Evolutionary conservation across 495 filamentous ascomycete genomes (phyloP).

Genomic region (Aspergillus steynii): DNA sequence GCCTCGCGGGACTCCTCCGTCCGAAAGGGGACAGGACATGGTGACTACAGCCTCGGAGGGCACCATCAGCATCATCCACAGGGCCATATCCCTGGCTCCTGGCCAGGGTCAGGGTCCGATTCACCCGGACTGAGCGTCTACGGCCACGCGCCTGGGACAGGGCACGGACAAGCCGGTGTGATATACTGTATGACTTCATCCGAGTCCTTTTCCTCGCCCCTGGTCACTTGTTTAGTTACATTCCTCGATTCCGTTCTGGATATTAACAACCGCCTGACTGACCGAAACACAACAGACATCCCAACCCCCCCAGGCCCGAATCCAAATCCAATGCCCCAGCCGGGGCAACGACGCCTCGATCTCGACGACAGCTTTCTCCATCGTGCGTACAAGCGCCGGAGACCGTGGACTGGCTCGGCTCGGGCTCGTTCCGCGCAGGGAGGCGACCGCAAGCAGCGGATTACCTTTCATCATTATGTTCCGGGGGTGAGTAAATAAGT

Average conservation of each 20-base stretch:
- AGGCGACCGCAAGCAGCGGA: neutral
- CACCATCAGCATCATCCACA: neutral
- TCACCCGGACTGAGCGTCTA: too few species aligned
- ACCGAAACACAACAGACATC: neutral
- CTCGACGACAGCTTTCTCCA: conserved; percentile 18
- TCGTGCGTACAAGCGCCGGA: conserved; percentile 11
- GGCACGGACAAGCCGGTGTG: neutral
- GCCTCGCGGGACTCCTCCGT: neutral
- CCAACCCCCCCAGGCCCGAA: neutral
- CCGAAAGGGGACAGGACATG: neutral
- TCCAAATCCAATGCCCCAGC: neutral
- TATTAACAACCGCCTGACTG: too few species aligned
- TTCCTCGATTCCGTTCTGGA: neutral
- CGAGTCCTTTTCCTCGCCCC: neutral
- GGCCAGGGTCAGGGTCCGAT: too few species aligned
- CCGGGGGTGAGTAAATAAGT: neutral
- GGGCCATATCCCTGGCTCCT: too few species aligned
- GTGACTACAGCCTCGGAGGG: neutral
- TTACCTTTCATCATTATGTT: conserved; percentile 3
- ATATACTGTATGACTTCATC: neutral
- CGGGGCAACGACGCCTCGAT: neutral
- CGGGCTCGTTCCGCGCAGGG: neutral
- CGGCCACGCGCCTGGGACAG: neutral
- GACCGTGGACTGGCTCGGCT: neutral
- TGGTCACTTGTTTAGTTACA: too few species aligned